Evolutionary conservation across 139 green algal genomes (phyloP).

Genomic region (Haematococcus lacustris): DNA sequence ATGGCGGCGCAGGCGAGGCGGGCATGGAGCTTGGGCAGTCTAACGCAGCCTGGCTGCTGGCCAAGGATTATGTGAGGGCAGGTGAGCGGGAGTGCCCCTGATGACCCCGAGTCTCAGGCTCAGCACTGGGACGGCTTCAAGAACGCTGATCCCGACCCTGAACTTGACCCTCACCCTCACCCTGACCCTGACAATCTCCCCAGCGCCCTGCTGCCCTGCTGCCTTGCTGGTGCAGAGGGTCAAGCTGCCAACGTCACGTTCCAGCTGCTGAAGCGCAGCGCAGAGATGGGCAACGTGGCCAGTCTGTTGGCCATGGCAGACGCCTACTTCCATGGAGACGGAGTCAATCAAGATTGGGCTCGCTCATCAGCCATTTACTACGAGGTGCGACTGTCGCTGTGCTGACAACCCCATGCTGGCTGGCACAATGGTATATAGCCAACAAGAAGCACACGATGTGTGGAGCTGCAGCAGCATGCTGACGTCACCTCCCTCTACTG

Average conservation of each 20-base stretch:
- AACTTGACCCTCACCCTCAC: constrained; percentile 6
- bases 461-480: not conserved
- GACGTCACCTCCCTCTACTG: not conserved
- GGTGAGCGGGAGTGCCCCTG: constrained; percentile 1
- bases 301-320: constrained; percentile 76
- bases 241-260: constrained; percentile 34
- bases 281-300: constrained; percentile 66
- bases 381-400: constrained; percentile 20
- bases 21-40: constrained; percentile 82
- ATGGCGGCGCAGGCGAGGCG: constrained; percentile 79
- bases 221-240: not conserved
- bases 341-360: constrained; percentile 37
- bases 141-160: not conserved
- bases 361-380: constrained; percentile 46
- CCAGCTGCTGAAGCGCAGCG: constrained; percentile 45
- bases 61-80: constrained; percentile 25
- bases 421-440: no score
- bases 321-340: constrained; percentile 80
- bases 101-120: not conserved
- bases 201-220: not conserved
- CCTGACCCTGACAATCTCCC: not conserved
- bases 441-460: no score
- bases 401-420: not conserved
- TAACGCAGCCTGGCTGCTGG: constrained; percentile 92
- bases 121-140: not conserved